Conservation (phyloP, 2,329 filamentous ascomycete genomes). For the Epichloe hybrida region DNA sequence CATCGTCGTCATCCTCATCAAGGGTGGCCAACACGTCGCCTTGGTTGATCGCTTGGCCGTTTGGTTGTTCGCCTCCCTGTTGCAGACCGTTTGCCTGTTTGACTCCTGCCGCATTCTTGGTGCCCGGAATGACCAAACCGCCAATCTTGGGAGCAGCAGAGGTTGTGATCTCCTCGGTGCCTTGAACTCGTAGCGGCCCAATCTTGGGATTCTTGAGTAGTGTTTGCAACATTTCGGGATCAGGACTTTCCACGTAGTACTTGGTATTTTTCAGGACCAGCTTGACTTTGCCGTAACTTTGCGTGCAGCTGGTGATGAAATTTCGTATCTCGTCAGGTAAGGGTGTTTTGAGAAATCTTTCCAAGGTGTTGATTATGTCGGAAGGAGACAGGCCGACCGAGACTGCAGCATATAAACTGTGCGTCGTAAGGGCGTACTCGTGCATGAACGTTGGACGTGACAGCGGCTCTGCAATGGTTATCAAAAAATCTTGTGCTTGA, state of each 20-base stretch:
- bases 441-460: conserved; percentile 84
- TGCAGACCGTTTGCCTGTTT: conserved; percentile 48
- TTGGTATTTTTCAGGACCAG: conserved; percentile 88
- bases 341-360: conserved; percentile 78
- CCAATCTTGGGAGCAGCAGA: conserved; percentile 76
- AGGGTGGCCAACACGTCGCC: conserved; percentile 58
- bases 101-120: conserved; percentile 80
- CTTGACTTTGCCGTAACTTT: conserved; percentile 90
- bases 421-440: conserved; percentile 82
- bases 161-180: conserved; percentile 57
- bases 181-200: conserved; percentile 63
- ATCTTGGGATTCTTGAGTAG: conserved; percentile 79
- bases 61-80: conserved; percentile 22
- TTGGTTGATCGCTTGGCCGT: conserved; percentile 40
- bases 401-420: conserved; percentile 89
- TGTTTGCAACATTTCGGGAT: conserved; percentile 72
- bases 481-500: conserved; percentile 85
- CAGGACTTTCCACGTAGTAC: conserved; percentile 86
- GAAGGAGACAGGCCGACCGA: conserved; percentile 82
- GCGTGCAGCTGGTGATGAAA: conserved; percentile 69
- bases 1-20: conserved; percentile 80
- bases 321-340: conserved; percentile 67
- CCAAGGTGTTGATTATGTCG: conserved; percentile 81
- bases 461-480: conserved; percentile 86
- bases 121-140: conserved; percentile 83